phyloP scores from a whole-genome alignment of 2,329 filamentous ascomycete genomes.

The Moelleriella libera region DNA sequence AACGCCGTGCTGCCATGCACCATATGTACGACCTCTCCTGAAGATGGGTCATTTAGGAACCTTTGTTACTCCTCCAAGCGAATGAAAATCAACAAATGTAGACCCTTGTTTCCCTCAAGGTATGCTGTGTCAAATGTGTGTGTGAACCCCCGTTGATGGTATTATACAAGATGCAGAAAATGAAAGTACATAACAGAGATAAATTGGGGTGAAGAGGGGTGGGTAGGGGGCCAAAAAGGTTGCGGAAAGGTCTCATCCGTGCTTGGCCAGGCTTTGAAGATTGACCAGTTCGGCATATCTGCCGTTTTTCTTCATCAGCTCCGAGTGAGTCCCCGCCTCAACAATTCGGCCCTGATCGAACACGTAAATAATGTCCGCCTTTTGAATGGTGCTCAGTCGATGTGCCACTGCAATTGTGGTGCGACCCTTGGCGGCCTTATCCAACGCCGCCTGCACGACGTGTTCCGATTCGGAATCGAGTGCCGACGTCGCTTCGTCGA shows the following conservation, averaged over 20 bases:
- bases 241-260: conserved; percentile 10
- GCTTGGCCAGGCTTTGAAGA: conserved; percentile 61
- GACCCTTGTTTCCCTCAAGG: too few relatives aligned
- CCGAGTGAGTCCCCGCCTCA: conserved; percentile 67
- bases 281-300: conserved; percentile 70
- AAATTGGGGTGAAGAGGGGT: background rate
- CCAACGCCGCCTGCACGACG: conserved; percentile 66
- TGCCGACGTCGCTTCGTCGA: conserved; percentile 70
- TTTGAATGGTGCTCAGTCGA: conserved; percentile 81
- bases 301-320: conserved; percentile 55
- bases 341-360: conserved; percentile 81
- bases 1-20: too few relatives aligned
- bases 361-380: conserved; percentile 92
- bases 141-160: too few relatives aligned
- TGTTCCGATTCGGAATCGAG: conserved; percentile 67
- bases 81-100: too few relatives aligned
- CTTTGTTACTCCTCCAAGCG: too few relatives aligned
- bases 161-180: too few relatives aligned
- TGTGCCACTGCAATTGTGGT: conserved; percentile 94
- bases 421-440: conserved; percentile 68
- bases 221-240: background rate
- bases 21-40: too few relatives aligned
- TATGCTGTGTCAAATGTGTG: too few relatives aligned
- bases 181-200: background rate
- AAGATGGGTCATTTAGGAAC: too few relatives aligned